These are phyloP conservation scores for Lasiosphaeria ovina DNA, from an alignment of 495 filamentous ascomycete genomes.

Conservation along the genomic window DNA sequence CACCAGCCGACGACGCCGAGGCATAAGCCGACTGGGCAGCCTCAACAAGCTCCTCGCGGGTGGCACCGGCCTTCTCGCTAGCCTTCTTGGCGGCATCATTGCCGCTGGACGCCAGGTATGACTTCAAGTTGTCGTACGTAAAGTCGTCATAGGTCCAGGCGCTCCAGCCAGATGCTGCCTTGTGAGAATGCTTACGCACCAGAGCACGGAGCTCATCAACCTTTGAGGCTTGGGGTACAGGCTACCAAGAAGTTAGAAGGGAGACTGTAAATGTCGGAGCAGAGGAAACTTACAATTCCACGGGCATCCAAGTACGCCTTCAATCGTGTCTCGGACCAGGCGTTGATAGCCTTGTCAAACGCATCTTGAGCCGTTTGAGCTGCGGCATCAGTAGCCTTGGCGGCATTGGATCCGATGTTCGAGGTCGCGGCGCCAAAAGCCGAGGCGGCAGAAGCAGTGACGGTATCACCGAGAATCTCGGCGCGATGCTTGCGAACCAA, in stretches of 20 bases:
- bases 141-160: conserved; percentile 87
- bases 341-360: conserved; percentile 60
- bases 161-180: conserved; percentile 66
- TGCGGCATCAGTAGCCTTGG: conserved; percentile 70
- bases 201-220: conserved; percentile 75
- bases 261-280: background rate
- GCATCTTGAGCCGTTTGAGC: conserved; percentile 62
- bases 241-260: conserved; percentile 44
- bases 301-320: conserved; percentile 75
- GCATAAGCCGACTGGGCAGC: conserved; percentile 70
- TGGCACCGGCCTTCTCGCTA: conserved; percentile 60
- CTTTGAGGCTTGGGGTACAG: conserved; percentile 73
- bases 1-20: conserved; percentile 66
- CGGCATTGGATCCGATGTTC: conserved; percentile 73
- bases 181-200: conserved; percentile 70
- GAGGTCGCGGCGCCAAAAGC: conserved; percentile 79
- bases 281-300: conserved; percentile 39
- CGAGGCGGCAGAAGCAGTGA: conserved; percentile 58
- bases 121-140: conserved; percentile 71
- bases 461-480: conserved; percentile 66
- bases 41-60: conserved; percentile 68
- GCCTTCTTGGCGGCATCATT: conserved; percentile 66
- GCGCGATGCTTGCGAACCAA: conserved; percentile 88
- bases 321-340: conserved; percentile 70
- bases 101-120: conserved; percentile 60